Percentiles rank a stretch among this genome's conserved stretches.
phyloP scores from a whole-genome alignment of 176 grass and related monocot species.

The Avena atlantica region DNA sequence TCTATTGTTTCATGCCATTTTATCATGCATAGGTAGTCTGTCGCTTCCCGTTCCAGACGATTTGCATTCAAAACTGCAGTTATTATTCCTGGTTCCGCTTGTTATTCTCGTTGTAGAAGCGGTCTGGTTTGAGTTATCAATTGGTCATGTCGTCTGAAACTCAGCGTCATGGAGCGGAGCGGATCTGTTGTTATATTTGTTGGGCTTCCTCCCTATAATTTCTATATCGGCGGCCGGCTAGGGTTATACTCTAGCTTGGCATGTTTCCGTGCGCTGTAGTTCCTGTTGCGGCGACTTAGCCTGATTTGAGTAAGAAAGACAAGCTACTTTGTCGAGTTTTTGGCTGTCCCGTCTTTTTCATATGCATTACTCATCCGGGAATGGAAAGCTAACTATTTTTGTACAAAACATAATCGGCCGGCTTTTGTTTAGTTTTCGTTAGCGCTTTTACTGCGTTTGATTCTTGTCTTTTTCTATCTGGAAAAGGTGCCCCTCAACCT shows the following conservation, averaged over 20 bases:
- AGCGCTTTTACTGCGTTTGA: neutral
- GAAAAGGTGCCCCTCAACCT: neutral
- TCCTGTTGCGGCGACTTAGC: neutral
- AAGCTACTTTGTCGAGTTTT: neutral
- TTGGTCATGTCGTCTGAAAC: neutral
- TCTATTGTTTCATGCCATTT: neutral
- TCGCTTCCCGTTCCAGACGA: neutral
- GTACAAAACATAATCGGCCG: neutral
- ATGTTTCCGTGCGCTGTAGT: neutral
- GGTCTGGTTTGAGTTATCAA: neutral
- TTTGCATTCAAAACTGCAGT: neutral
- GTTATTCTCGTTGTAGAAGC: neutral
- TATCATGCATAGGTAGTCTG: neutral
- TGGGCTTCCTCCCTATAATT: neutral
- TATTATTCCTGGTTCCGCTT: neutral
- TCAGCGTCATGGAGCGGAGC: too few species aligned
- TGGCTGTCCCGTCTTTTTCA: neutral
- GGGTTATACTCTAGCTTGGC: neutral
- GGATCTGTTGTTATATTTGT: neutral
- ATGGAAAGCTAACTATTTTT: neutral
- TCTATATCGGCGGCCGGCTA: neutral
- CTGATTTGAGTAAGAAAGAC: conserved; percentile 5
- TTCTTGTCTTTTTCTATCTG: conserved; percentile 10
- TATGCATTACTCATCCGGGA: neutral
- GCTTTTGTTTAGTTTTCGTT: neutral